Base-by-base conservation (phyloP, 257 asterid genomes). In the Nicotiana tabacum region DNA sequence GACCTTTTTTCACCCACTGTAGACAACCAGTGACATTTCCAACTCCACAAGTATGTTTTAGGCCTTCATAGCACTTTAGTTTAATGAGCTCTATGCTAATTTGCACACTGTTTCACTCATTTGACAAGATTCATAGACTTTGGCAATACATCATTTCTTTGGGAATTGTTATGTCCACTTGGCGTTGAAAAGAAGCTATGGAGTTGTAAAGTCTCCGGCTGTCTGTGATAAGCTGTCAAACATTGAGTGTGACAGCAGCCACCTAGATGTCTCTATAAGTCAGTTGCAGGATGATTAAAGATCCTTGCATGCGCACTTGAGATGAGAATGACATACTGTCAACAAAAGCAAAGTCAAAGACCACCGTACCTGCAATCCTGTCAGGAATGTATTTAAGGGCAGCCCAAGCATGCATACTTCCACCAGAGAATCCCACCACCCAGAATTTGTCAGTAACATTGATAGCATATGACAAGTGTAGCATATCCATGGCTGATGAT, bases 371-470 rank as follows among this genome's bases (percentile, higher is more conserved):
- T 58, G 93, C 97, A 86, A 96, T 78, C 85, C 95, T 89, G 86
- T 96, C 98, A 55, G 99, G 99, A 86, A 96, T 96, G 89, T 91
- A 94, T 27, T 91, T 90, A 83, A 96, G 98, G 66, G 98, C 95
- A 83, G 97, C 97, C 98, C 98, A 96, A 78, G 94, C 92, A 85
- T 96, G 98, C 86, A 89, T 89, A 89, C 95, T 90, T 85, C 95
- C 99, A 78, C 84, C 90, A 39, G 98, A 90, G 82, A 85, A 90
- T 58, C 94, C 98, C 80, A 94, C 83, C 72, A 94, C 92, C 99
- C 99, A 96, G 86, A 96, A 93, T 62, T 96, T 96, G 79, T 88
- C 97, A 2, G 94, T 90, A 61, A 96, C 77, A 86, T 91, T 91
- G 88, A 92, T 88, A 74, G 97, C 90, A 88, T 91, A 92, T 7